These are phyloP conservation scores for Carex cristatella DNA, from an alignment of 176 grass and related monocot genomes.

Conservation along the genomic window DNA sequence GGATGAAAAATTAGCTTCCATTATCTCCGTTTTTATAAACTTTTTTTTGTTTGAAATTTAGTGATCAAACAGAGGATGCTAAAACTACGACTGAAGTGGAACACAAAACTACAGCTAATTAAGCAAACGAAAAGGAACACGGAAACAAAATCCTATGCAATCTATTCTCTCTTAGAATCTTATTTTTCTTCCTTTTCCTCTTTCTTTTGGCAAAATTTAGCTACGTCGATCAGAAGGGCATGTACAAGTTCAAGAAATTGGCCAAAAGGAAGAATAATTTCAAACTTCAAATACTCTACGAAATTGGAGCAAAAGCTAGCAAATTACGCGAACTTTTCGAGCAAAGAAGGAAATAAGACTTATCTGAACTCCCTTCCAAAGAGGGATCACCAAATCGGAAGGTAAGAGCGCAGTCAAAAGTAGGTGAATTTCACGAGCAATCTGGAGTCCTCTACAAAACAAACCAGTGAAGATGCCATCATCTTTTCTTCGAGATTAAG, in stretches of 20 bases:
- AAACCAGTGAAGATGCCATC: neutral
- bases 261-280: neutral
- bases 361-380: neutral
- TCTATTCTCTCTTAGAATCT: neutral
- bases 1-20: conserved; percentile 9
- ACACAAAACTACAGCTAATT: neutral
- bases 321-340: neutral
- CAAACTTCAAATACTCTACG: neutral
- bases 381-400: neutral
- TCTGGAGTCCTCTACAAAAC: too few relatives aligned
- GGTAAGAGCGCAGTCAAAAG: neutral
- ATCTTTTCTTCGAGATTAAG: neutral
- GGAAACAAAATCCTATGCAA: conserved; percentile 4
- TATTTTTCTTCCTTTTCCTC: neutral
- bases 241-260: too few relatives aligned
- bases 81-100: neutral
- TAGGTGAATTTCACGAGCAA: neutral
- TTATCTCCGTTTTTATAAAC: neutral
- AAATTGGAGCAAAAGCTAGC: neutral
- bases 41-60: conserved; percentile 1
- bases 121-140: neutral
- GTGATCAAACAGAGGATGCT: neutral
- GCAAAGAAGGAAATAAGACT: neutral
- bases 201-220: neutral
- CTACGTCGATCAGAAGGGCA: neutral